A percentile compares a stretch with the other conserved stretches of the same genome.
Evolutionary conservation across 78 protist species (phyloP).

Genomic region (Speleostelium caveatum): DNA sequence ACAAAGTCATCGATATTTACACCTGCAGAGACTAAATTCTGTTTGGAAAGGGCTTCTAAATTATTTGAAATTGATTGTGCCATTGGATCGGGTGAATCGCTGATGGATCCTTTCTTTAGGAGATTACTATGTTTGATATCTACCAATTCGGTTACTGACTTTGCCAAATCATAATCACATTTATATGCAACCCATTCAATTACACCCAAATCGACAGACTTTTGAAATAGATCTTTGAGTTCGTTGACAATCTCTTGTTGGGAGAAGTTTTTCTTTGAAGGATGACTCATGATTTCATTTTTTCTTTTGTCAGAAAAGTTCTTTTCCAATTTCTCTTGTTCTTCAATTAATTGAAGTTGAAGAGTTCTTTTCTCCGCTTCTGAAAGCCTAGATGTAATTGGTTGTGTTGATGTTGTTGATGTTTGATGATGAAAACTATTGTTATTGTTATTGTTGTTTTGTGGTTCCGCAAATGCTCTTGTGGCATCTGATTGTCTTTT

Average conservation of each 20-base stretch:
- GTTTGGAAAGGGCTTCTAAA: not conserved
- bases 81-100: not conserved
- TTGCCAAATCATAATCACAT: conserved; percentile 57
- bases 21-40: not conserved
- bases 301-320: conserved; percentile 39
- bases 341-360: conserved; percentile 60
- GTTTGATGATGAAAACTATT: not conserved
- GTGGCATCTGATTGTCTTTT: not conserved
- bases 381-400: conserved; percentile 42
- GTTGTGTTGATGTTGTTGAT: conserved; percentile 3
- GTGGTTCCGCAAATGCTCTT: not conserved
- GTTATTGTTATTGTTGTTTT: not conserved
- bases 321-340: conserved; percentile 69
- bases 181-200: conserved; percentile 77
- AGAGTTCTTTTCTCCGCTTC: conserved; percentile 50
- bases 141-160: conserved; percentile 43
- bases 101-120: conserved; percentile 9
- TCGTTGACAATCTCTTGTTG: conserved; percentile 65
- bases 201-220: conserved; percentile 68
- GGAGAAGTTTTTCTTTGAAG: conserved; percentile 42
- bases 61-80: not conserved
- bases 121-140: conserved; percentile 53
- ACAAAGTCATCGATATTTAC: not conserved
- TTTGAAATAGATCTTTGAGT: conserved; percentile 48
- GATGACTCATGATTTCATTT: conserved; percentile 27